Percentiles rank a stretch among this genome's conserved stretches.
These are phyloP conservation scores for Strombidium stylifer DNA, from an alignment of 73 alveolate species.

Conservation along the genomic window DNA sequence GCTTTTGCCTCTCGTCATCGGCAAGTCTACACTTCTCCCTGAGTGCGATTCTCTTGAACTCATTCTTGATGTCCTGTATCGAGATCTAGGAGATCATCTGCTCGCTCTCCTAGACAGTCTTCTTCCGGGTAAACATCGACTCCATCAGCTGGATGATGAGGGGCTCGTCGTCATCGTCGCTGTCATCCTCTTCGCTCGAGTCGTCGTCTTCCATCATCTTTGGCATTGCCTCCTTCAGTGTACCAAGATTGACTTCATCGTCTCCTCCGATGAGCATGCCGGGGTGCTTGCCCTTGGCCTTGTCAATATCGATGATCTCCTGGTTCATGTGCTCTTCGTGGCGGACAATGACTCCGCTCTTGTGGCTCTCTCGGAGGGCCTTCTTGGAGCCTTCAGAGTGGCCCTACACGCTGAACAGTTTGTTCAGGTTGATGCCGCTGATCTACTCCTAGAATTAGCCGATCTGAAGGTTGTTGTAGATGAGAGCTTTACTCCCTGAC, in stretches of 20 bases:
- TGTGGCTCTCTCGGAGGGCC: too few relatives aligned
- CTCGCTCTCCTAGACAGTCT: conserved; percentile 32
- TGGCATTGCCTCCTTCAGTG: too few relatives aligned
- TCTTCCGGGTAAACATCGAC: conserved; percentile 22
- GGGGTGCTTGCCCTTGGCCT: too few relatives aligned
- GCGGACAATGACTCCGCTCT: not conserved
- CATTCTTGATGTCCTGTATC: not conserved
- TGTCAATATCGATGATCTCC: not conserved
- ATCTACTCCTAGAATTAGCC: conserved; percentile 40
- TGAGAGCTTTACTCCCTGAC: too few relatives aligned
- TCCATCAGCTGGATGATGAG: conserved; percentile 25
- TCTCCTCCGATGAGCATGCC: too few relatives aligned
- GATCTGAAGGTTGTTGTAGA: not conserved
- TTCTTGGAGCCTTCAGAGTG: conserved; percentile 17
- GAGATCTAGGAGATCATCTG: conserved; percentile 24
- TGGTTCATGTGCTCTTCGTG: not conserved
- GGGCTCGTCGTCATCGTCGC: conserved; percentile 24
- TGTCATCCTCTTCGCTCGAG: not conserved
- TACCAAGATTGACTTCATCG: too few relatives aligned
- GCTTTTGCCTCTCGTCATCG: not conserved
- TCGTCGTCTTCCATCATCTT: too few relatives aligned
- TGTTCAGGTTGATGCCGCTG: conserved; percentile 30
- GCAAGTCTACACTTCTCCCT: not conserved
- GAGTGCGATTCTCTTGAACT: not conserved
- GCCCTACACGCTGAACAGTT: conserved; percentile 24